These are phyloP conservation scores for Phylloboletellus chloephorus DNA, from an alignment of 1,284 basidiomycete genomes.

Conservation along the genomic window DNA sequence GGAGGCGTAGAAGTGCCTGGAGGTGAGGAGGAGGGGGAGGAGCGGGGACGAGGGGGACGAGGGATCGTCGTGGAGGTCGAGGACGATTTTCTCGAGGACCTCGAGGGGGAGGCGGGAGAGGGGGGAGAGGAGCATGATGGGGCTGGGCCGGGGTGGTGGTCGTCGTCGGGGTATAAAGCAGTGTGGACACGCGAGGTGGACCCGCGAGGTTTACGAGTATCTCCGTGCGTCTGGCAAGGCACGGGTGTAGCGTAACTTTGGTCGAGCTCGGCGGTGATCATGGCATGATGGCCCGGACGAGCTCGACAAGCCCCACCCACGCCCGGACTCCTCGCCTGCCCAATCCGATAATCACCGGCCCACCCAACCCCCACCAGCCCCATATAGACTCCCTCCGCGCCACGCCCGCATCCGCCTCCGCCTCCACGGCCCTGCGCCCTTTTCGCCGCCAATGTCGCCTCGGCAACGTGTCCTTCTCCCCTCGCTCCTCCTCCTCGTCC, in stretches of 20 bases:
- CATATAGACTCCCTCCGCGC: conserved; percentile 3
- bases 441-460: not conserved
- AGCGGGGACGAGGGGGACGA: conserved; percentile 41
- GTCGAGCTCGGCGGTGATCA: no score
- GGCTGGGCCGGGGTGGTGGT: not conserved
- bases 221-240: conserved; percentile 9
- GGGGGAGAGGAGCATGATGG: conserved; percentile 15
- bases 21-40: conserved; percentile 47
- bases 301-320: no score
- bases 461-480: no score
- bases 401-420: conserved; percentile 1
- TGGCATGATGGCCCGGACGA: no score
- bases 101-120: conserved; percentile 48
- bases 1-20: conserved; percentile 36
- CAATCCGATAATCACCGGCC: not conserved
- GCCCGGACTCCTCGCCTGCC: not conserved
- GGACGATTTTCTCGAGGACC: conserved; percentile 53
- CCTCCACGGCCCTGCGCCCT: no score
- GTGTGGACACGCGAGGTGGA: not conserved
- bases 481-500: no score
- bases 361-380: conserved; percentile 1
- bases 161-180: not conserved
- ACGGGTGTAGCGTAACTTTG: conserved; percentile 2
- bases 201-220: conserved; percentile 6
- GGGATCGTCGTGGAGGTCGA: conserved; percentile 40